Percentiles rank a stretch among this genome's conserved stretches.
phyloP scores from a whole-genome alignment of 805 yeast genomes.

The Metschnikowia baotianmanensis region DNA sequence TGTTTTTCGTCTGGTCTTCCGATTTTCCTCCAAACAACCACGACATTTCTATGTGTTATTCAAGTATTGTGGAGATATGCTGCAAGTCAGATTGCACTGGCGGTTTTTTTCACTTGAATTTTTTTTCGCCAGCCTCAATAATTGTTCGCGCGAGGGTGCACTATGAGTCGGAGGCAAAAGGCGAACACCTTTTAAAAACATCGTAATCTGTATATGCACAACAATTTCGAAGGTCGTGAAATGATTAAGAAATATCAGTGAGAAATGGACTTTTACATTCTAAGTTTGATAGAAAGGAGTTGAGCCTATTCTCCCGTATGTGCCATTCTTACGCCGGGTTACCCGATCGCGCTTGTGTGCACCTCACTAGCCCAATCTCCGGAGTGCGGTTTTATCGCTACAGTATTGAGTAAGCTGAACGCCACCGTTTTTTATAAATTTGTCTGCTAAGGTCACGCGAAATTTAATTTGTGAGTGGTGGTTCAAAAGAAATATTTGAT shows the following conservation, averaged over 20 bases:
- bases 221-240: too few relatives aligned
- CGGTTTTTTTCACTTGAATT: neutral
- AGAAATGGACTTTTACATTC: too few relatives aligned
- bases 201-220: neutral
- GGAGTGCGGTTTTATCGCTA: too few relatives aligned
- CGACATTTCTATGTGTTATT: constrained; percentile 32
- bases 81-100: constrained; percentile 1
- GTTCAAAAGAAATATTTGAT: too few relatives aligned
- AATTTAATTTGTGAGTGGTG: too few relatives aligned
- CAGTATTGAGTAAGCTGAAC: too few relatives aligned
- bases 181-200: neutral
- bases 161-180: neutral
- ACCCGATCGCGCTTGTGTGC: constrained; percentile 10
- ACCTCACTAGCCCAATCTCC: too few relatives aligned
- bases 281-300: too few relatives aligned
- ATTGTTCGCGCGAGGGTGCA: neutral
- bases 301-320: too few relatives aligned
- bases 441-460: too few relatives aligned
- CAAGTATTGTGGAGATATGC: neutral
- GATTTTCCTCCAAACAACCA: constrained; percentile 49
- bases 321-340: constrained; percentile 3
- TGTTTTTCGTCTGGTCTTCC: constrained; percentile 20
- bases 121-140: neutral
- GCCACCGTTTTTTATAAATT: too few relatives aligned
- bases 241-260: too few relatives aligned